Evolutionary conservation across 2,329 filamentous ascomycete species (phyloP), one percentile per base, ranked within the genome.

Genomic region (Pseudogymnoascus sp.): DNA sequence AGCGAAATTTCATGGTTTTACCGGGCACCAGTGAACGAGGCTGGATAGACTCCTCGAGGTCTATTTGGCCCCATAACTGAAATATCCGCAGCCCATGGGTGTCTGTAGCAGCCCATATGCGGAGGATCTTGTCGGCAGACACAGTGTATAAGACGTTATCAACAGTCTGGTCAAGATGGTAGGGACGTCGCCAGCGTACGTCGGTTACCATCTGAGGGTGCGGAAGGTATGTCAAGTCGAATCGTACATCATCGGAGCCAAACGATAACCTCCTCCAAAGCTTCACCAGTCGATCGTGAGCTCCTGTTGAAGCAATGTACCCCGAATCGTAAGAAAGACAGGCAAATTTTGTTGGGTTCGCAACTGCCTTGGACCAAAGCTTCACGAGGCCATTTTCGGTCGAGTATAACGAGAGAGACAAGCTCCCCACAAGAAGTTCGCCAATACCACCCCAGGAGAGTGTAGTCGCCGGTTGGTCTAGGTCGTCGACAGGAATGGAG

Each of bases 141-240:
- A 93, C 85, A 0, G 95, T 96, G 73, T 96, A 98, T 1, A 99
- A 81, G 0, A 96, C 88, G 75, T 96, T 95, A 41, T 95, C 90
- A 63, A 89, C 84, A 5, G 85, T 86, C 73, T 96, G 90, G 37
- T 93, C 90, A 13, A 85, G 78, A 72, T 95, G 86, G 67, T 85
- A 85, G 5, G 91, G 90, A 67, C 85, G 85, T 57, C 91, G 87
- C 96, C 96, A 99, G 73, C 93, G 88, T 65, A 96, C 78, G 65
- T 85, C 86, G 2, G 90, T 93, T n/a, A 99, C 86, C 0, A 88
- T 78, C 25, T 84, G 81, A 1, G 92, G 90, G 74, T 99, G 95
- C n/a, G 87, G 81, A 1, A 99, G 85, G 75, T 98, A 98, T 28
- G 88, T 87, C 71, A 96, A 88, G 71, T 98, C 93, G 76, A 98